phyloP scores from a whole-genome alignment of 495 filamentous ascomycete species.

The Podospora australis region DNA sequence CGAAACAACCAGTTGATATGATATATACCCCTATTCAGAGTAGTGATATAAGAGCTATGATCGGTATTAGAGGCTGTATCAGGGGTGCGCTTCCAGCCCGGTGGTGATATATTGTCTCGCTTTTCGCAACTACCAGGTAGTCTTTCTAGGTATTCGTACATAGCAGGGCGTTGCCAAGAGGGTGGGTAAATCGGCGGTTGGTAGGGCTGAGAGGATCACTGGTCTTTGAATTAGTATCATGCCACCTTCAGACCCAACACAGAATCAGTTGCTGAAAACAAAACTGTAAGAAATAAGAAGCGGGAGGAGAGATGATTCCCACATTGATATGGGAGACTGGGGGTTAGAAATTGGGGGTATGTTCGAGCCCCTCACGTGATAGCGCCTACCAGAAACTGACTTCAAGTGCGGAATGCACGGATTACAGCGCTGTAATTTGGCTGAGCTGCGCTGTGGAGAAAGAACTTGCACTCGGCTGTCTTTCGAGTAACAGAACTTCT shows the following conservation, averaged over 20 bases:
- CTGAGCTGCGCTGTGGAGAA: slow-evolving; percentile 15
- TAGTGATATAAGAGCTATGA: neutral
- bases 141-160: no score
- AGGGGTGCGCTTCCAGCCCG: no score
- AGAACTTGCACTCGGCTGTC: slow-evolving; percentile 4
- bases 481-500: slow-evolving; percentile 1
- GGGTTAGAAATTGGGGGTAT: neutral
- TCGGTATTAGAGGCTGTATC: no score
- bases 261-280: no score
- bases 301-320: no score
- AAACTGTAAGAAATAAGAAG: neutral
- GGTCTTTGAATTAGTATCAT: no score
- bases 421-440: slow-evolving; percentile 6
- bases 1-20: neutral
- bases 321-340: neutral
- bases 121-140: no score
- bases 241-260: no score
- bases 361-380: slow-evolving; percentile 13
- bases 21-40: neutral
- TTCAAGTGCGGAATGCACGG: neutral
- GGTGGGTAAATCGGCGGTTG: no score
- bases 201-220: no score
- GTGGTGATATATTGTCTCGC: no score
- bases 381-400: slow-evolving; percentile 7
- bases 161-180: no score